A percentile compares a stretch with the other conserved stretches of the same genome.
phyloP scores from a whole-genome alignment of 805 yeast species.

The Yamadazyma kitorensis region DNA sequence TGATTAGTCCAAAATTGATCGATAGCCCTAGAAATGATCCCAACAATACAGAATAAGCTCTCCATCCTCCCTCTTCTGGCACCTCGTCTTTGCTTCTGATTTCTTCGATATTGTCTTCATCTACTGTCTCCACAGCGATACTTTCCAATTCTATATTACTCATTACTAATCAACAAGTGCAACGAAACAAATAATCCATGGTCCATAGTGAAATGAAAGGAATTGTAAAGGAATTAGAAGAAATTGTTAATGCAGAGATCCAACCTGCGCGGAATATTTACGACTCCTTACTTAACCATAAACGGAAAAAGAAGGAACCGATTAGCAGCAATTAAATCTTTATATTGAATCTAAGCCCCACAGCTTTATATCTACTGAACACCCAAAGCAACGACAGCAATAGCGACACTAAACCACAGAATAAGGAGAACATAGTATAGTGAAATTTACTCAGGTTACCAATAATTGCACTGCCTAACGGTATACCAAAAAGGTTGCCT shows the following conservation, averaged over 20 bases:
- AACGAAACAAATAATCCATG: too few relatives aligned
- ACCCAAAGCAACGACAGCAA: constrained; percentile 28
- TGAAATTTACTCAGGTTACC: constrained; percentile 26
- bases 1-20: constrained; percentile 54
- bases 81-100: constrained; percentile 35
- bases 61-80: constrained; percentile 49
- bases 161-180: too few relatives aligned
- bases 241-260: too few relatives aligned
- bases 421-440: constrained; percentile 30
- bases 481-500: constrained; percentile 36
- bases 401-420: constrained; percentile 29
- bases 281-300: too few relatives aligned
- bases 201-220: too few relatives aligned
- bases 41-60: constrained; percentile 53
- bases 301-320: too few relatives aligned
- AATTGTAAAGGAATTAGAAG: too few relatives aligned
- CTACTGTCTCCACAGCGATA: not conserved
- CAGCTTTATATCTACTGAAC: constrained; percentile 26
- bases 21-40: constrained; percentile 58
- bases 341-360: constrained; percentile 25
- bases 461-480: constrained; percentile 34
- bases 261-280: not conserved
- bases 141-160: too few relatives aligned
- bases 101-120: constrained; percentile 10
- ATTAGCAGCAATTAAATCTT: constrained; percentile 18